Conservation (phyloP, 225 moss, liverwort and hornwort species). For the Polytrichum commune region DNA sequence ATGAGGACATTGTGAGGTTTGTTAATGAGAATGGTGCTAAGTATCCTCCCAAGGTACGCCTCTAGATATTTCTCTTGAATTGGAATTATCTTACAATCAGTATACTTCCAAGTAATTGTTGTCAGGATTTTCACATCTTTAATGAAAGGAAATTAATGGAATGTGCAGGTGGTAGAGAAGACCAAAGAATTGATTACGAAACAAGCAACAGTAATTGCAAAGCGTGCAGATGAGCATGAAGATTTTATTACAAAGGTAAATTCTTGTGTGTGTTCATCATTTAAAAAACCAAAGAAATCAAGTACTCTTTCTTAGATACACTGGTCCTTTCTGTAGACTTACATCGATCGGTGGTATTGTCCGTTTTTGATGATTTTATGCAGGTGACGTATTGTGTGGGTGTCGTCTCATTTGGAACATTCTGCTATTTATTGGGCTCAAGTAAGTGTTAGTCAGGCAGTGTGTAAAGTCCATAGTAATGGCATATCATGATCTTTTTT, state of each 20-base stretch:
- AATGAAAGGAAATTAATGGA: not conserved
- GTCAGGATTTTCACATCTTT: not conserved
- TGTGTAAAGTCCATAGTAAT: too few relatives aligned
- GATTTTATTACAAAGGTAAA: conserved; percentile 82
- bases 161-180: conserved; percentile 77
- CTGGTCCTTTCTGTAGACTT: too few relatives aligned
- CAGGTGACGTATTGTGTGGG: conserved; percentile 92
- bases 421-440: conserved; percentile 93
- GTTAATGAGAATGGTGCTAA: conserved; percentile 23
- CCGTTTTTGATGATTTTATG: conserved; percentile 4
- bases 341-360: too few relatives aligned
- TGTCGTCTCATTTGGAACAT: conserved; percentile 92
- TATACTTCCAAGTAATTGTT: too few relatives aligned
- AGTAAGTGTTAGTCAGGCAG: conserved; percentile 43
- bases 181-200: conserved; percentile 84
- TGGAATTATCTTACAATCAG: too few relatives aligned
- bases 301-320: too few relatives aligned
- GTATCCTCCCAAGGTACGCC: conserved; percentile 35
- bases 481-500: not conserved
- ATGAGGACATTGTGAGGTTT: conserved; percentile 17
- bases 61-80: not conserved
- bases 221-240: conserved; percentile 92
- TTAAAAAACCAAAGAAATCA: too few relatives aligned
- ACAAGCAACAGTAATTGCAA: conserved; percentile 79
- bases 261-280: not conserved